Conservation (phyloP, 1,139 yeast species). For the Zygosaccharomyces sapae region DNA sequence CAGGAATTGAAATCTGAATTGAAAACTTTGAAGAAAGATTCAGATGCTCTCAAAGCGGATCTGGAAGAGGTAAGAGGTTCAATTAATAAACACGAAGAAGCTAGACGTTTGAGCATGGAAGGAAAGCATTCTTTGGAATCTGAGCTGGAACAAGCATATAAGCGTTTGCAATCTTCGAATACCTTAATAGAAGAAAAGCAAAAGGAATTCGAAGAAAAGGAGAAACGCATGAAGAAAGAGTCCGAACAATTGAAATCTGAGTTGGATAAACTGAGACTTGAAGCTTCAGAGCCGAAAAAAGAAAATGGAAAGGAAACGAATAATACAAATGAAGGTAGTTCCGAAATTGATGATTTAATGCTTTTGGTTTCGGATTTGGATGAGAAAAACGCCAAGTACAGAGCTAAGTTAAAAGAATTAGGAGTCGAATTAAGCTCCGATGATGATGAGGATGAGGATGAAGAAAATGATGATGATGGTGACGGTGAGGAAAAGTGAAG, state of each 20-base stretch:
- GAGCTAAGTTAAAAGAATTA: slow-evolving; percentile 45
- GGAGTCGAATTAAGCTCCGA: slow-evolving; percentile 53
- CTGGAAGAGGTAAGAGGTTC: slow-evolving; percentile 4
- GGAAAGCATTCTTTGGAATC: slow-evolving; percentile 5
- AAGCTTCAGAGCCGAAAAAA: slow-evolving; percentile 10
- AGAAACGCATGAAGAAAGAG: not conserved
- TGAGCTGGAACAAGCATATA: slow-evolving; percentile 2
- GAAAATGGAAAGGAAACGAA: slow-evolving; percentile 17
- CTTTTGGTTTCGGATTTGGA: slow-evolving; percentile 70
- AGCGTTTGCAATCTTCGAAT: slow-evolving; percentile 1
- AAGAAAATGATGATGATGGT: slow-evolving; percentile 32
- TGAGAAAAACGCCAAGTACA: slow-evolving; percentile 60
- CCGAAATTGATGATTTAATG: slow-evolving; percentile 73
- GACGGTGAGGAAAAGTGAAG: not conserved
- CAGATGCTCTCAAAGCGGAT: not conserved
- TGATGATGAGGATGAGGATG: slow-evolving; percentile 50
- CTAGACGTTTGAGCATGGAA: slow-evolving; percentile 1
- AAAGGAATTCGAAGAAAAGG: slow-evolving; percentile 9
- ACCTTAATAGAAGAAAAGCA: slow-evolving; percentile 4
- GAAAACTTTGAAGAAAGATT: slow-evolving; percentile 1
- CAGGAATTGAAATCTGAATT: slow-evolving; percentile 3
- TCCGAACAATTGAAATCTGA: slow-evolving; percentile 4
- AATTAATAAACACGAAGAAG: slow-evolving; percentile 5
- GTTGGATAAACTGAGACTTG: slow-evolving; percentile 8
- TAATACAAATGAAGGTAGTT: slow-evolving; percentile 18